phyloP scores from a whole-genome alignment of 345 rosid genomes.

The Brassica cretica region DNA sequence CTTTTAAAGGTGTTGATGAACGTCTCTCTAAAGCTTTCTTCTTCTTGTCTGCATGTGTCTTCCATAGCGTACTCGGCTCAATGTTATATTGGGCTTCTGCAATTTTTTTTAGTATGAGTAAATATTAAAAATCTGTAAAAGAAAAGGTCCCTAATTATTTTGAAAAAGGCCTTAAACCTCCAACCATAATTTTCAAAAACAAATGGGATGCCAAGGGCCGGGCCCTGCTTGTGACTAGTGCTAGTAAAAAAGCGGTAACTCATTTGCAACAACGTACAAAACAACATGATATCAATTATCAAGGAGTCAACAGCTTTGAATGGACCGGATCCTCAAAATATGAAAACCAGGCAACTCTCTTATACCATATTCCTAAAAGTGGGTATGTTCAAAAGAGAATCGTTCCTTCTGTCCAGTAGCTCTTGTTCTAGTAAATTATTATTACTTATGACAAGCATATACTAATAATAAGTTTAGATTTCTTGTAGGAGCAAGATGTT shows the following conservation, averaged over 20 bases:
- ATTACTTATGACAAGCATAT: not conserved
- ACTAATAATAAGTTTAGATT: not conserved
- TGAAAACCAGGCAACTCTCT: conserved; percentile 90
- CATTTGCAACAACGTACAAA: conserved; percentile 69
- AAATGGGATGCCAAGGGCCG: too few species aligned
- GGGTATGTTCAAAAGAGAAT: conserved; percentile 48
- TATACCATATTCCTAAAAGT: conserved; percentile 80
- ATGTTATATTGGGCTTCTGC: too few species aligned
- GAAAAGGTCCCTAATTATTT: too few species aligned
- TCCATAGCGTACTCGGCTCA: not conserved
- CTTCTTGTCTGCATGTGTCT: not conserved
- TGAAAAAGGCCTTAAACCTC: too few species aligned
- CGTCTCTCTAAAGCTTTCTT: not conserved
- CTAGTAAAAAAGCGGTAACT: not conserved
- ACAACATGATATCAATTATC: conserved; percentile 58
- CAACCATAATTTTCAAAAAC: too few species aligned
- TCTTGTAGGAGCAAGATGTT: conserved; percentile 55
- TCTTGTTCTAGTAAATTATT: not conserved
- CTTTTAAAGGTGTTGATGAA: conserved; percentile 1
- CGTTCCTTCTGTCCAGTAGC: not conserved
- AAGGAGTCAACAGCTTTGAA: conserved; percentile 71
- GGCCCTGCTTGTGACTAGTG: not conserved
- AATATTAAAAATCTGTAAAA: too few species aligned
- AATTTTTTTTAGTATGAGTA: too few species aligned
- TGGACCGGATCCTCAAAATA: conserved; percentile 54